Percentiles rank a stretch among this genome's conserved stretches.
These are phyloP conservation scores for Rhodotorula sp. DNA, from an alignment of 1,284 basidiomycete species.

Conservation along the genomic window DNA sequence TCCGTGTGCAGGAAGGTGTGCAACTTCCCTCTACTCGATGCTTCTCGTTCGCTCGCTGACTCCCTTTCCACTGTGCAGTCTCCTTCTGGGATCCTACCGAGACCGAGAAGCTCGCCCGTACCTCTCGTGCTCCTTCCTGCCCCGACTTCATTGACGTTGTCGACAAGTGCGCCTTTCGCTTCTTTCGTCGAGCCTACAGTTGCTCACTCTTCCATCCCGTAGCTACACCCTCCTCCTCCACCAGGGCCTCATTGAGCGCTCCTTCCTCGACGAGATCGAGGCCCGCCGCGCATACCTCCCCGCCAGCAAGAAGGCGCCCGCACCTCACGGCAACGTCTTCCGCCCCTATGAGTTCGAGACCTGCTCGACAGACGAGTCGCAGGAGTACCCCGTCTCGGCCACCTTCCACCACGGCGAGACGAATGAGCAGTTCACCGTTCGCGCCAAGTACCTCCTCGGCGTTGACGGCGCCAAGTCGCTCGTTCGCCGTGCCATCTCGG, in stretches of 20 bases:
- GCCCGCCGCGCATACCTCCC: conserved; percentile 38
- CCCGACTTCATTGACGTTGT: conserved; percentile 52
- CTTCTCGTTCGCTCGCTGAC: not conserved
- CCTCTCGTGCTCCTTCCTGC: conserved; percentile 51
- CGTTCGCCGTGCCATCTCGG: conserved; percentile 48
- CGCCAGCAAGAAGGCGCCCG: conserved; percentile 23
- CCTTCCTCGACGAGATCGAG: conserved; percentile 50
- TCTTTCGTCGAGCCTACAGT: too few species aligned
- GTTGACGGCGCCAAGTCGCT: conserved; percentile 48
- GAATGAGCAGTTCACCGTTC: conserved; percentile 41
- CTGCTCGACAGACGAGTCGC: conserved; percentile 38
- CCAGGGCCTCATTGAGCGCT: conserved; percentile 52
- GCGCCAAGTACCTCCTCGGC: conserved; percentile 51
- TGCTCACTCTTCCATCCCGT: not conserved
- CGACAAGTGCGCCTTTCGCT: conserved; percentile 47
- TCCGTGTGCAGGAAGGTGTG: conserved; percentile 30
- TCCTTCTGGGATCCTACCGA: conserved; percentile 51
- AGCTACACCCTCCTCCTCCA: conserved; percentile 48
- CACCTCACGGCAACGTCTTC: conserved; percentile 44
- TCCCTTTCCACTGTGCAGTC: conserved; percentile 38
- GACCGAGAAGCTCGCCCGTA: conserved; percentile 47
- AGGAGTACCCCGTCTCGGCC: conserved; percentile 36
- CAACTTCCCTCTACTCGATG: not conserved
- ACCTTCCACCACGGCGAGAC: conserved; percentile 32
- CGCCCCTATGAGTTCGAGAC: conserved; percentile 42